A percentile compares a stretch with the other conserved stretches of the same genome.
phyloP scores from a whole-genome alignment of 2,329 filamentous ascomycete species.

The Pezicula radicicola region DNA sequence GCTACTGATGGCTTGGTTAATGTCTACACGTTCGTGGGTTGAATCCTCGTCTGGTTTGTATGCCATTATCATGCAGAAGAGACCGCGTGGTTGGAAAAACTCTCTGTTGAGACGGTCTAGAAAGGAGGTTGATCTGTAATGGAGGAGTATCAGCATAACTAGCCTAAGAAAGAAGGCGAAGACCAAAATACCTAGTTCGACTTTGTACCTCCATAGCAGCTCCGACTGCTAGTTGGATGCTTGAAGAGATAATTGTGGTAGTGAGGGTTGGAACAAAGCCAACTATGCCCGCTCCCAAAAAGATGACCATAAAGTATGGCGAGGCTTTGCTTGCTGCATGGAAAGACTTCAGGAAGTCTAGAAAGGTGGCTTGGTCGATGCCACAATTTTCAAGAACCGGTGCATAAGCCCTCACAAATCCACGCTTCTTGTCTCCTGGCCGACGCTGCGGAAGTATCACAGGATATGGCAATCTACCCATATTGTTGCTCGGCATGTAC shows the following conservation, averaged over 20 bases:
- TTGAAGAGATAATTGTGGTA: conserved; percentile 39
- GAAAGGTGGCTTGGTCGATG: conserved; percentile 45
- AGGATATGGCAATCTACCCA: conserved; percentile 33
- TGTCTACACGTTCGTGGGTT: conserved; percentile 24
- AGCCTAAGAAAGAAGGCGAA: background rate
- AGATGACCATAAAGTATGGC: conserved; percentile 37
- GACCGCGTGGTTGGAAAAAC: conserved; percentile 53
- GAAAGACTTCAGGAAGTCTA: conserved; percentile 45
- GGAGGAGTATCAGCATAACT: background rate
- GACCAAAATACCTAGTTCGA: conserved; percentile 13
- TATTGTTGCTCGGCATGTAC: background rate
- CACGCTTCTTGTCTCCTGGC: conserved; percentile 42
- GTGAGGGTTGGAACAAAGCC: conserved; percentile 37
- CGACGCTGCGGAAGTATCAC: conserved; percentile 51
- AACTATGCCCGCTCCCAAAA: conserved; percentile 36
- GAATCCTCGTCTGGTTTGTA: conserved; percentile 40
- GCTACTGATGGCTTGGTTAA: conserved; percentile 33
- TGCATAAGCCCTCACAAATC: conserved; percentile 51
- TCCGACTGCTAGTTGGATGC: conserved; percentile 38
- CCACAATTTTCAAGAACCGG: conserved; percentile 42
- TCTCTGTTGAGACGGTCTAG: conserved; percentile 53
- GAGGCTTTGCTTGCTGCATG: conserved; percentile 30
- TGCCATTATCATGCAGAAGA: conserved; percentile 53
- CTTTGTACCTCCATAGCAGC: conserved; percentile 34
- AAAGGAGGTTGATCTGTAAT: conserved; percentile 41